These are phyloP conservation scores for Solanum hybrid DNA, from an alignment of 305 asterid species.

Conservation along the genomic window DNA sequence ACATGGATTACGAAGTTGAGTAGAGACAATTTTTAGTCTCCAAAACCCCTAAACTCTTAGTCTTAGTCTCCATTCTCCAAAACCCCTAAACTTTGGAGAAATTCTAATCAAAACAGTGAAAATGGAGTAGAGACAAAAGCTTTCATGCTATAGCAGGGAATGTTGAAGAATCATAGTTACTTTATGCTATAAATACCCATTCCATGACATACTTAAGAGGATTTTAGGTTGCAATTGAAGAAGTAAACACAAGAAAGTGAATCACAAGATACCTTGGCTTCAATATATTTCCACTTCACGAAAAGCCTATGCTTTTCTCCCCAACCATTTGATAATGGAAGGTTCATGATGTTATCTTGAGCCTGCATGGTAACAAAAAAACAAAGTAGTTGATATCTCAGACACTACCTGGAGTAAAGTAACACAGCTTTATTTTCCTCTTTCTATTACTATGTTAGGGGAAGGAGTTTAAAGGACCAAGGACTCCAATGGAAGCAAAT, in stretches of 20 bases:
- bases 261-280: constrained; percentile 66
- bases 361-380: constrained; percentile 37
- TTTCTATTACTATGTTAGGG: neutral
- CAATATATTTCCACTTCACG: constrained; percentile 84
- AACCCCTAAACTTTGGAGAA: neutral
- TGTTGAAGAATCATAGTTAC: neutral
- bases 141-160: neutral
- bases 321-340: constrained; percentile 89
- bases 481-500: neutral
- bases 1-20: neutral
- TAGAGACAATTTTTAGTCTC: neutral
- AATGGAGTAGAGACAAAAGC: neutral
- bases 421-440: neutral
- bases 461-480: neutral
- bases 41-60: neutral
- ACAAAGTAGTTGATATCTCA: neutral
- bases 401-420: neutral
- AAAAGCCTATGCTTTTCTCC: constrained; percentile 87
- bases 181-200: neutral
- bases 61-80: neutral
- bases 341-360: constrained; percentile 91
- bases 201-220: neutral
- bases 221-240: neutral
- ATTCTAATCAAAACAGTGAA: neutral
- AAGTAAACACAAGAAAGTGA: neutral